phyloP scores from a whole-genome alignment of 164 flowering plant species.

The Aristolochia fimbriata region DNA sequence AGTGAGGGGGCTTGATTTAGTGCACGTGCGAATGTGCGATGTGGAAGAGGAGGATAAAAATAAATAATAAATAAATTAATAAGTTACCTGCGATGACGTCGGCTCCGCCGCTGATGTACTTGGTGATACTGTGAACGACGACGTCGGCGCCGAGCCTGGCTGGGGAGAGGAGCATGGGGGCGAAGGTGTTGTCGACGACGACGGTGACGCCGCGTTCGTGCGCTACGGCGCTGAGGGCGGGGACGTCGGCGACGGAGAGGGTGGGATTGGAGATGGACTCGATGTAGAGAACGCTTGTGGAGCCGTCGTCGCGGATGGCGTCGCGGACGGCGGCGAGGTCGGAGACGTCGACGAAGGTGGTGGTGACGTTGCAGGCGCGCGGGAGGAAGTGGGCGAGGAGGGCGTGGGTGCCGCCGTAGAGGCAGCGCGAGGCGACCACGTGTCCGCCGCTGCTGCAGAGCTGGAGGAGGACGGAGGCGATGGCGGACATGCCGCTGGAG shows the following conservation, averaged over 20 bases:
- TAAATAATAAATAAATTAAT: no score
- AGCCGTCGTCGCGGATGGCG: constrained; percentile 46
- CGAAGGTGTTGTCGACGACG: constrained; percentile 87
- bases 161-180: constrained; percentile 88
- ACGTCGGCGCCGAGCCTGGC: constrained; percentile 88
- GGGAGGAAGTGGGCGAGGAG: constrained; percentile 70
- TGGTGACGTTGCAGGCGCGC: constrained; percentile 55
- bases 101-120: constrained; percentile 86
- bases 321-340: constrained; percentile 33
- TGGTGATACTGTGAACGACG: constrained; percentile 80
- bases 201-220: constrained; percentile 67
- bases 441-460: constrained; percentile 69
- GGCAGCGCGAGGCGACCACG: constrained; percentile 62
- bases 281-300: constrained; percentile 60
- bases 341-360: constrained; percentile 61
- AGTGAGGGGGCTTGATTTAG: no score
- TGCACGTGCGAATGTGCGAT: no score
- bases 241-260: constrained; percentile 60
- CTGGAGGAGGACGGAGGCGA: constrained; percentile 69
- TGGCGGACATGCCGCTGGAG: constrained; percentile 89
- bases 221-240: constrained; percentile 52
- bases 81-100: constrained; percentile 93
- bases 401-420: constrained; percentile 95
- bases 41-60: no score
- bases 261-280: constrained; percentile 85